Percentiles rank a stretch among this genome's conserved stretches.
phyloP scores from a whole-genome alignment of 306 rosid species.

The Hylodesmum podocarpum region DNA sequence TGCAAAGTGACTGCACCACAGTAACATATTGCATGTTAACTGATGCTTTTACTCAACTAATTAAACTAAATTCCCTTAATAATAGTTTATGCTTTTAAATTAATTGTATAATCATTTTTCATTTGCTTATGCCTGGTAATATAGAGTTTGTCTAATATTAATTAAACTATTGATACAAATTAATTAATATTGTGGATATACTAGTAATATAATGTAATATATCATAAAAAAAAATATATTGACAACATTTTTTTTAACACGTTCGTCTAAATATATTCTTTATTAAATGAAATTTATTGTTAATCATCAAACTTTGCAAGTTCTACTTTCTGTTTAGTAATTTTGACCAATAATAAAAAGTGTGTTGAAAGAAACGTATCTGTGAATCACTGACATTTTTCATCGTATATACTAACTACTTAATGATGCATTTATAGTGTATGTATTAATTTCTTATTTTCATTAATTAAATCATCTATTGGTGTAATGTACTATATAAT shows the following conservation, averaged over 20 bases:
- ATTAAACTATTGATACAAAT: background rate
- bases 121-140: background rate
- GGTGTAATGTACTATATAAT: background rate
- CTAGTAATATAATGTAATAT: background rate
- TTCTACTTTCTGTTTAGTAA: no score
- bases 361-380: no score
- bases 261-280: no score
- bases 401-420: background rate
- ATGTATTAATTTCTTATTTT: background rate
- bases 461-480: background rate
- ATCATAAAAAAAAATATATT: background rate
- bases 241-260: no score
- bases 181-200: background rate
- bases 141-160: background rate
- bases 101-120: background rate
- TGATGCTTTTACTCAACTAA: no score
- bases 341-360: no score
- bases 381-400: no score
- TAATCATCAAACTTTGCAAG: no score
- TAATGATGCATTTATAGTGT: background rate
- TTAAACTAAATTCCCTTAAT: no score
- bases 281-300: no score
- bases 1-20: slow-evolving; percentile 82
- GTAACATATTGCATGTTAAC: slow-evolving; percentile 20
- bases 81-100: background rate